A percentile compares a stretch with the other conserved stretches of the same genome.
phyloP scores from a whole-genome alignment of 768 basidiomycete genomes.

The Kwoniella pini region DNA sequence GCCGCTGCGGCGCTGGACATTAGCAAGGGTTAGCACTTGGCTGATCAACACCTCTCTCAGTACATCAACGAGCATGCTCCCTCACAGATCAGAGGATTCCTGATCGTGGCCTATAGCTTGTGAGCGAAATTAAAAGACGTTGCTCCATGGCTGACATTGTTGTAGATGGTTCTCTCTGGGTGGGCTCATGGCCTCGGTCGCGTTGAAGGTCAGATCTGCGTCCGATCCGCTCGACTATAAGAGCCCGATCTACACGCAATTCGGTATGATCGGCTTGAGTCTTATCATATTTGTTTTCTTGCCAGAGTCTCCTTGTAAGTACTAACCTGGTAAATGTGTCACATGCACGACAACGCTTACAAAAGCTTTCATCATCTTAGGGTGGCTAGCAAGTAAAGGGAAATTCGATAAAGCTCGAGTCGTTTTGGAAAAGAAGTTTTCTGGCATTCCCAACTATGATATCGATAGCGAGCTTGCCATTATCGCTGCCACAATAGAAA shows the following conservation, averaged over 20 bases:
- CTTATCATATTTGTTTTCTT: conserved; percentile 30
- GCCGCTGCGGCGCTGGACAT: background rate
- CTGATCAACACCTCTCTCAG: background rate
- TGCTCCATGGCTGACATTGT: background rate
- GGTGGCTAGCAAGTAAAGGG: conserved; percentile 30
- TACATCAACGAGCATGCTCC: conserved; percentile 44
- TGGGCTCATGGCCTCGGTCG: conserved; percentile 23
- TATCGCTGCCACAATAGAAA: conserved; percentile 26
- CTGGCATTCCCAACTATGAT: conserved; percentile 20
- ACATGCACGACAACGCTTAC: background rate
- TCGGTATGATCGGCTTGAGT: conserved; percentile 29
- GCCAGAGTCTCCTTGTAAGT: conserved; percentile 35
- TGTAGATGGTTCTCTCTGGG: conserved; percentile 33
- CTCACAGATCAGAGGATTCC: conserved; percentile 31
- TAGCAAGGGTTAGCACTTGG: no score
- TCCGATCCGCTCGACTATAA: conserved; percentile 24
- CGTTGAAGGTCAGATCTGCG: conserved; percentile 14
- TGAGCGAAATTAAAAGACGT: conserved; percentile 20
- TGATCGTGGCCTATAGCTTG: conserved; percentile 32
- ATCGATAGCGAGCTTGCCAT: conserved; percentile 24
- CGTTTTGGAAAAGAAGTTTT: conserved; percentile 14
- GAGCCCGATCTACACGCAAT: conserved; percentile 39
- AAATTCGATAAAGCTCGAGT: conserved; percentile 23
- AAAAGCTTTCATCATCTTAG: background rate
- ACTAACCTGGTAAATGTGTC: background rate